Conservation (phyloP, 345 rosid genomes). For the Toxicodendron radicans region DNA sequence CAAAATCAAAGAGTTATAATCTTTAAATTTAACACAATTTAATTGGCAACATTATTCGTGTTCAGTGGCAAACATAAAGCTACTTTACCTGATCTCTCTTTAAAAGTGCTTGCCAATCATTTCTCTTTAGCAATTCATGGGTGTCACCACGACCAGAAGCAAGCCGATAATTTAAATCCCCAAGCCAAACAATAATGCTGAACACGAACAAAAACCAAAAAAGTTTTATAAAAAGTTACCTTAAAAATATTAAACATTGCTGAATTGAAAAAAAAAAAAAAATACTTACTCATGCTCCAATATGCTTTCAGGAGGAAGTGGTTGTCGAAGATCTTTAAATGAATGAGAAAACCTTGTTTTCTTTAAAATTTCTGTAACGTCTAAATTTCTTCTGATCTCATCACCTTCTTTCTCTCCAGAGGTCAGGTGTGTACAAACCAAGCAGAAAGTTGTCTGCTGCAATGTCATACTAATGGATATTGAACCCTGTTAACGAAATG, state of each 20-base stretch:
- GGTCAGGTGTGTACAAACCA: conserved; percentile 85
- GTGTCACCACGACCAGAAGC: conserved; percentile 44
- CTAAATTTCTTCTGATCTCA: conserved; percentile 73
- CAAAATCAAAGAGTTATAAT: not conserved
- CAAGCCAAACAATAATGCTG: conserved; percentile 91
- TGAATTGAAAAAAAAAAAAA: not conserved
- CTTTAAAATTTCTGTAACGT: conserved; percentile 76
- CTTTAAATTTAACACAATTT: not conserved
- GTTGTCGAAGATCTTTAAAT: conserved; percentile 27
- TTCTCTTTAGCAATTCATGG: conserved; percentile 48
- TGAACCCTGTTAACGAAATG: conserved; percentile 58
- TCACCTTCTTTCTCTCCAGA: conserved; percentile 96
- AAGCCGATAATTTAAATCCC: conserved; percentile 96
- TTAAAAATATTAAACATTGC: not conserved
- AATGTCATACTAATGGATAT: conserved; percentile 83
- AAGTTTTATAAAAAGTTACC: not conserved
- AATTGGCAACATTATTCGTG: no score
- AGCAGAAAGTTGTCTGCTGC: conserved; percentile 68
- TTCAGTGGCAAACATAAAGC: not conserved
- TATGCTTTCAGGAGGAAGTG: conserved; percentile 50
- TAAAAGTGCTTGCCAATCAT: conserved; percentile 82
- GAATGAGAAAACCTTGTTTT: conserved; percentile 70
- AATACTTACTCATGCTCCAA: conserved; percentile 79
- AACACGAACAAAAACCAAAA: not conserved
- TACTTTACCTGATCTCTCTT: conserved; percentile 75